Percentiles rank a stretch among this genome's conserved stretches.
These are phyloP conservation scores for Scopulariopsis brevicaulis DNA, from an alignment of 2,329 filamentous ascomycete species.

Conservation along the genomic window DNA sequence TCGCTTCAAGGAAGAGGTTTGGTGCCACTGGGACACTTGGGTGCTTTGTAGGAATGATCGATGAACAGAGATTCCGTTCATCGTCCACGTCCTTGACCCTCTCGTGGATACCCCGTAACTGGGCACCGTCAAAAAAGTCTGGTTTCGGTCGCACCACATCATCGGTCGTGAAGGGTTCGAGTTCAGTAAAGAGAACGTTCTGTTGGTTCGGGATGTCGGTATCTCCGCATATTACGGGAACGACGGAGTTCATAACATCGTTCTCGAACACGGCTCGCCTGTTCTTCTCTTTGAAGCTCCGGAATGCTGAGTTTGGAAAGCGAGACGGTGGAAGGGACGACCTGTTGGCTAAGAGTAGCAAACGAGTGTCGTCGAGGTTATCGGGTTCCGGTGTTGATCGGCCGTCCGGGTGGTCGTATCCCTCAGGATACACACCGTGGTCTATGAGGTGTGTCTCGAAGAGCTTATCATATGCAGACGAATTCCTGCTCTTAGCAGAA, in stretches of 20 bases:
- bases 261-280: slow-evolving; percentile 12
- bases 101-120: slow-evolving; percentile 13
- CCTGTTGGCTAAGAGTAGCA: background rate
- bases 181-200: slow-evolving; percentile 20
- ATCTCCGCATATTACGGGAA: background rate
- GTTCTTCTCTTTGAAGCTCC: slow-evolving; percentile 7
- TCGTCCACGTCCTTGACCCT: slow-evolving; percentile 13
- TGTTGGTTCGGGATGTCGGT: background rate
- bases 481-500: background rate
- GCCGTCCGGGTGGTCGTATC: background rate
- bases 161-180: slow-evolving; percentile 20
- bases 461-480: background rate
- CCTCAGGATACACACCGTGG: background rate
- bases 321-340: background rate
- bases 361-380: slow-evolving; percentile 7
- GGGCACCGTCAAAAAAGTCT: slow-evolving; percentile 19
- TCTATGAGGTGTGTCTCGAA: background rate
- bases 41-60: slow-evolving; percentile 18
- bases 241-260: background rate
- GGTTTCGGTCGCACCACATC: slow-evolving; percentile 16
- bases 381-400: background rate
- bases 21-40: slow-evolving; percentile 18
- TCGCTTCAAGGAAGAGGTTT: slow-evolving; percentile 29
- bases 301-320: background rate
- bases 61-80: slow-evolving; percentile 7